phyloP scores from a whole-genome alignment of 1,139 yeast genomes.

The Magnusiomyces starmeri region DNA sequence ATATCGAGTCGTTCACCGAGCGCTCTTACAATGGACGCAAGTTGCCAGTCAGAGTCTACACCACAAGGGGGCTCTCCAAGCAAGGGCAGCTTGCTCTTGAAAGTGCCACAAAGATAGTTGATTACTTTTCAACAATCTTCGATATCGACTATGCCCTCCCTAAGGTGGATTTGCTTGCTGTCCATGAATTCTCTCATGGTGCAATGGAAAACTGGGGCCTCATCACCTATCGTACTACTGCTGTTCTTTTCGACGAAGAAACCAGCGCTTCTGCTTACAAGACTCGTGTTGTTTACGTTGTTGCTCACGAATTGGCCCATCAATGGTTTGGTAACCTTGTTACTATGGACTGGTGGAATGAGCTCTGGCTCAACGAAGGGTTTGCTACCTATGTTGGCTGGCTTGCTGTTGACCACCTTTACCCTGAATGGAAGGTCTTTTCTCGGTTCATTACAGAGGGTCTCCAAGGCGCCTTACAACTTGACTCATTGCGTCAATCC shows the following conservation, averaged over 20 bases:
- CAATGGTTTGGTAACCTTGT: conserved; percentile 83
- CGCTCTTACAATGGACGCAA: conserved; percentile 42
- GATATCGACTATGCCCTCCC: conserved; percentile 65
- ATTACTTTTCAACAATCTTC: conserved; percentile 57
- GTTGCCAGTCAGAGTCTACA: conserved; percentile 62
- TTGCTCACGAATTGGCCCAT: conserved; percentile 75
- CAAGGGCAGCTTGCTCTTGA: conserved; percentile 61
- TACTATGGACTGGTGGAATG: conserved; percentile 86
- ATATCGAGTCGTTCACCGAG: conserved; percentile 45
- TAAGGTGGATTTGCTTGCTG: conserved; percentile 62
- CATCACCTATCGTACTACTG: conserved; percentile 66
- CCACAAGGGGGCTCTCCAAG: conserved; percentile 58
- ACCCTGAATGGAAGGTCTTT: conserved; percentile 70
- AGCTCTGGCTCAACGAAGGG: conserved; percentile 76
- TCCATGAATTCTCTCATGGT: conserved; percentile 68
- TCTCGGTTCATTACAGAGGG: conserved; percentile 55
- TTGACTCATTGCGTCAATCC: conserved; percentile 65
- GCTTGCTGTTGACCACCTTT: conserved; percentile 55
- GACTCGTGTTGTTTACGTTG: conserved; percentile 70
- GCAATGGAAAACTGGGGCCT: conserved; percentile 84
- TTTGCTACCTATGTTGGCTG: conserved; percentile 80
- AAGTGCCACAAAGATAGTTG: conserved; percentile 59
- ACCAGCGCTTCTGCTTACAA: conserved; percentile 48
- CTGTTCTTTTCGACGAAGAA: conserved; percentile 53
- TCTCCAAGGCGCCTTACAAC: conserved; percentile 53